These are phyloP conservation scores for Lecanicillium sp. DNA, from an alignment of 2,329 filamentous ascomycete genomes.

Conservation along the genomic window DNA sequence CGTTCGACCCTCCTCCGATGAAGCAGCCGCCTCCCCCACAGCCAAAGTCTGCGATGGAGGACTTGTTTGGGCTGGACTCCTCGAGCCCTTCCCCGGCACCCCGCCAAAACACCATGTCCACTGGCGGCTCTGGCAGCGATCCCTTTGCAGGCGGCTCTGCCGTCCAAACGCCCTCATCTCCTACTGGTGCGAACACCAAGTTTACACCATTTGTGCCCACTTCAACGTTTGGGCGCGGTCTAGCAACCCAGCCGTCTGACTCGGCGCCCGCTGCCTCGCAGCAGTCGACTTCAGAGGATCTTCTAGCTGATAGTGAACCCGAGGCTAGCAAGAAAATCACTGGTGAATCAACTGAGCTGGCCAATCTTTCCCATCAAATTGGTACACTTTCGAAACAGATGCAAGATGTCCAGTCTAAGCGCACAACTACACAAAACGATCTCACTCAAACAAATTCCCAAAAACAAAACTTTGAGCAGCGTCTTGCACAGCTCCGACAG, in stretches of 20 bases:
- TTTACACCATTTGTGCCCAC: conserved; percentile 92
- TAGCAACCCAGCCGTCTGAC: conserved; percentile 71
- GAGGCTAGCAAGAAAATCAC: conserved; percentile 84
- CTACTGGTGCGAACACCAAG: conserved; percentile 34
- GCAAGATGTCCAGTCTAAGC: conserved; percentile 83
- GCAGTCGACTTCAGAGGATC: conserved; percentile 61
- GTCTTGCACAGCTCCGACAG: conserved; percentile 74
- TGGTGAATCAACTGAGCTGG: conserved; percentile 83
- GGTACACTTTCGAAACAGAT: conserved; percentile 86
- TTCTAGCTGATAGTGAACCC: conserved; percentile 83
- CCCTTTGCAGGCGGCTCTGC: conserved; percentile 49
- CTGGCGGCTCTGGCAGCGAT: conserved; percentile 64
- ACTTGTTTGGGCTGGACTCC: conserved; percentile 86
- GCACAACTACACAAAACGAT: conserved; percentile 70
- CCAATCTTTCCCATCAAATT: conserved; percentile 93
- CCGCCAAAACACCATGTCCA: conserved; percentile 55
- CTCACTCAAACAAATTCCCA: conserved; percentile 73
- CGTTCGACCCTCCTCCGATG: conserved; percentile 40
- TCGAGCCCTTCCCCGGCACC: conserved; percentile 42
- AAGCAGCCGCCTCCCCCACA: conserved; percentile 28
- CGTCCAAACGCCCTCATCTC: conserved; percentile 47
- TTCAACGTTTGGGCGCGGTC: conserved; percentile 80
- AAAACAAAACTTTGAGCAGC: conserved; percentile 87
- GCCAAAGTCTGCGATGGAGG: conserved; percentile 79
- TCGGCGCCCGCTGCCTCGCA: conserved; percentile 36